Evolutionary conservation across 2,329 filamentous ascomycete genomes (phyloP).

Genomic region (Colletotrichum sidae): DNA sequence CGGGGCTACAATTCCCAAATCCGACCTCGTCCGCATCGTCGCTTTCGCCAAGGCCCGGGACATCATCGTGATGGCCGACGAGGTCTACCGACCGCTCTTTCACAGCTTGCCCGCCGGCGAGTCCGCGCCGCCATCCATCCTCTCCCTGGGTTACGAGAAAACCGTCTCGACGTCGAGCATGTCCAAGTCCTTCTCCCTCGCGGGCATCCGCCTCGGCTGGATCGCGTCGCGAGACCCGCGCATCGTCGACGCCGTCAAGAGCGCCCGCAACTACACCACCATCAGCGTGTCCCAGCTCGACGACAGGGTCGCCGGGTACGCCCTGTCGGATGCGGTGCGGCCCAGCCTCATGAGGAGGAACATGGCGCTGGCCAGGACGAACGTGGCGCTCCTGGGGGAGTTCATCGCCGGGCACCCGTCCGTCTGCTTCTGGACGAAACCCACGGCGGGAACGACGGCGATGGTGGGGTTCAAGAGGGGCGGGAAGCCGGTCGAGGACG

Average conservation of each 20-base stretch:
- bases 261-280: slow-evolving; percentile 83
- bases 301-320: slow-evolving; percentile 81
- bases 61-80: slow-evolving; percentile 79
- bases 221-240: slow-evolving; percentile 72
- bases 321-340: slow-evolving; percentile 65
- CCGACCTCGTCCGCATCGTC: slow-evolving; percentile 71
- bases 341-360: slow-evolving; percentile 65
- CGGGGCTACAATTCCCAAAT: slow-evolving; percentile 74
- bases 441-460: slow-evolving; percentile 82
- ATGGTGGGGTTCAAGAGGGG: slow-evolving; percentile 76
- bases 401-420: slow-evolving; percentile 75
- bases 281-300: slow-evolving; percentile 87
- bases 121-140: slow-evolving; percentile 70
- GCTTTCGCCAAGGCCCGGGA: slow-evolving; percentile 70
- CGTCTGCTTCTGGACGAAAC: slow-evolving; percentile 77
- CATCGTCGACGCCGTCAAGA: slow-evolving; percentile 73
- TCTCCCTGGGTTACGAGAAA: slow-evolving; percentile 78
- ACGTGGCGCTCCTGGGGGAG: slow-evolving; percentile 71
- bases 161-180: slow-evolving; percentile 84
- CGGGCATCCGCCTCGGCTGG: slow-evolving; percentile 87
- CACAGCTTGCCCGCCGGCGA: slow-evolving; percentile 68
- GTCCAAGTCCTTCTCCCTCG: slow-evolving; percentile 86
- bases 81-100: slow-evolving; percentile 87
- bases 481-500: slow-evolving; percentile 74
- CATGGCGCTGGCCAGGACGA: slow-evolving; percentile 73